These are phyloP conservation scores for Skeletonema grethae DNA, from an alignment of 108 stramenopile genomes.

Conservation along the genomic window DNA sequence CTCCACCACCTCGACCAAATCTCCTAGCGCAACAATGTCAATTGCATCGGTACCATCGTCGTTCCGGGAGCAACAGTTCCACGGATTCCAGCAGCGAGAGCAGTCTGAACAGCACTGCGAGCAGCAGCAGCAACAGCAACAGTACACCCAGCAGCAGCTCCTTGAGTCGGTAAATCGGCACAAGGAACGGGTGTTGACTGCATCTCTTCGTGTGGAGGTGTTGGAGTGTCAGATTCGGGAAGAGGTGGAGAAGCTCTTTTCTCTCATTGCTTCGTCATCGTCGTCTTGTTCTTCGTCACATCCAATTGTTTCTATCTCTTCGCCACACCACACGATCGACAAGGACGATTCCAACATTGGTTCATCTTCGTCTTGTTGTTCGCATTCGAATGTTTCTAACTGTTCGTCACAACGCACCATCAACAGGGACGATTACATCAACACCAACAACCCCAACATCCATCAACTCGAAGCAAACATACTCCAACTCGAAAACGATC, in stretches of 20 bases:
- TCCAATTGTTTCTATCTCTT: neutral
- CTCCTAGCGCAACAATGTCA: constrained; percentile 1
- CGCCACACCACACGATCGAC: neutral
- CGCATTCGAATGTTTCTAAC: neutral
- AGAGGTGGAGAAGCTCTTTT: neutral
- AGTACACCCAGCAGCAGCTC: neutral
- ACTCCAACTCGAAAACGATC: neutral
- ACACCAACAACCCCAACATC: neutral
- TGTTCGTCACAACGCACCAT: neutral
- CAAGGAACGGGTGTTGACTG: neutral
- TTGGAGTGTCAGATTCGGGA: neutral
- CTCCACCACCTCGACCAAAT: neutral
- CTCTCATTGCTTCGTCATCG: neutral
- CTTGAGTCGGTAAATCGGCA: constrained; percentile 2
- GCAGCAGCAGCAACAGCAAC: neutral
- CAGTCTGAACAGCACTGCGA: neutral
- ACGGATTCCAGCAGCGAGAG: neutral
- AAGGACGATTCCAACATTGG: no score
- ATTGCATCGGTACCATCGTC: constrained; percentile 1
- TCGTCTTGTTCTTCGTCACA: neutral
- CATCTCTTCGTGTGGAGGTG: neutral
- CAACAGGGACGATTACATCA: neutral
- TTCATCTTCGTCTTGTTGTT: no score
- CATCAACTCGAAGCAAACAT: neutral
- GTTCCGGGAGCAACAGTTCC: neutral